Evolutionary conservation across 2,329 filamentous ascomycete genomes (phyloP).

Genomic region (Cercospora beticola): DNA sequence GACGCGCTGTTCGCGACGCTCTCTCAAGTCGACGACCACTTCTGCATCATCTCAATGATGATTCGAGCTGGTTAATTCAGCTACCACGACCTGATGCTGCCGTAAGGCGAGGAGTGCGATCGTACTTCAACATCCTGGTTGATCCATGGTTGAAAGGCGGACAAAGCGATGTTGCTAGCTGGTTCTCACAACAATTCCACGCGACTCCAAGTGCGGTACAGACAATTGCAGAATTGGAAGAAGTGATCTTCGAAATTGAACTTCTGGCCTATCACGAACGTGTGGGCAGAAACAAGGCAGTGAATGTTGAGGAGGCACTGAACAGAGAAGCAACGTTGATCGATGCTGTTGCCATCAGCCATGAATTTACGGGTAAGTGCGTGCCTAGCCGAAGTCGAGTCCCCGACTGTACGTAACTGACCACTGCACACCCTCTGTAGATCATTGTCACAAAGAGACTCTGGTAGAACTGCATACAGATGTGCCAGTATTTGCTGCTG

Average conservation of each 20-base stretch:
- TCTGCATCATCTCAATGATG: conserved; percentile 65
- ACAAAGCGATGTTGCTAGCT: conserved; percentile 62
- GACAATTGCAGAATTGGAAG: conserved; percentile 57
- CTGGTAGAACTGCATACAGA: conserved; percentile 54
- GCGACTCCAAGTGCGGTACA: conserved; percentile 54
- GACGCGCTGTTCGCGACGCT: conserved; percentile 41
- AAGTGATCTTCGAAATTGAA: conserved; percentile 53
- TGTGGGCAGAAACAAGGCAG: conserved; percentile 16
- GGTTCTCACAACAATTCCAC: conserved; percentile 68
- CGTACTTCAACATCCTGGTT: conserved; percentile 64
- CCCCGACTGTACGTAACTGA: neutral
- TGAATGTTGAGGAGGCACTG: conserved; percentile 14
- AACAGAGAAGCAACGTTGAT: conserved; percentile 43
- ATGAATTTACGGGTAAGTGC: conserved; percentile 58
- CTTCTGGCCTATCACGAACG: conserved; percentile 37
- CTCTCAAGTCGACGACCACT: conserved; percentile 51
- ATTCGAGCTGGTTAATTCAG: conserved; percentile 67
- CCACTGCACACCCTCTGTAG: conserved; percentile 30
- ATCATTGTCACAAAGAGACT: conserved; percentile 65
- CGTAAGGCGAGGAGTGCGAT: conserved; percentile 45
- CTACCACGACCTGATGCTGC: conserved; percentile 55
- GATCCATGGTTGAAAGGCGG: conserved; percentile 65
- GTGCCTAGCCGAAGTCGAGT: neutral
- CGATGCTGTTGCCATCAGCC: conserved; percentile 60
- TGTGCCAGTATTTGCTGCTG: conserved; percentile 61